Evolutionary conservation across 208 protist species (phyloP), one percentile per base, ranked within the genome.

Genomic region (Lotmaria passim): DNA sequence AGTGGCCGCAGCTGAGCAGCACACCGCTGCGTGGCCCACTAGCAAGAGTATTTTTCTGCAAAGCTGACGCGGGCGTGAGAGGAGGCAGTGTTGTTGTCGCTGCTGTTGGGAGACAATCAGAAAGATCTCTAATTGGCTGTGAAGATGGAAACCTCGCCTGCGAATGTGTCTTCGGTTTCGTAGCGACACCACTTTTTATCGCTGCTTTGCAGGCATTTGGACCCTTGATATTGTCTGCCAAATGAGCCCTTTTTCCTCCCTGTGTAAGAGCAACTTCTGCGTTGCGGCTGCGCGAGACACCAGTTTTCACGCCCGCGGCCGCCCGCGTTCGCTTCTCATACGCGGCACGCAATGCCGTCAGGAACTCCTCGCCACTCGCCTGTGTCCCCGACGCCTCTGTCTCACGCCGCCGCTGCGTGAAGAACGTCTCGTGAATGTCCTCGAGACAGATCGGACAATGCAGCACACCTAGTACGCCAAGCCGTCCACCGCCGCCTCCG

Each of bases 1-100:
- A 89, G 59, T 96, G 89, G 7, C 87, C 85, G 73, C 91, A 96
- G 69, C 91, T 96, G 2, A 96, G 73, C 26, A 96, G 85, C 11
- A 90, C 64, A 23, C 85, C 86, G n/a, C 57, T 67, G 5, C 39
- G 71, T 0, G 57, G 56, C 0, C 33, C 21, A 33, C 14, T n/a
- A 24, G 33, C 3, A n/a, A 36, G 6, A 47, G 36, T 26, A 26
- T 19, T 2, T 60, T n/a, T 6, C 14, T 15, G 26, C 38, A 3
- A 8, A 6, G 55, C 8, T 1, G n/a, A 33, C 4, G 39, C 6
- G 2, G 39, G 23, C 3, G 36, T 41, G 12, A 53, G 39, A 52
- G 30, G 47, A 3, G 58, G 58, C 30, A 53, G 41, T n/a, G 41
- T 30, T 34, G 58, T 14, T 30, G 3, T 26, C 5, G 11, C 10